Conservation (phyloP, 768 basidiomycete species). For the Trametes sanguinea region DNA sequence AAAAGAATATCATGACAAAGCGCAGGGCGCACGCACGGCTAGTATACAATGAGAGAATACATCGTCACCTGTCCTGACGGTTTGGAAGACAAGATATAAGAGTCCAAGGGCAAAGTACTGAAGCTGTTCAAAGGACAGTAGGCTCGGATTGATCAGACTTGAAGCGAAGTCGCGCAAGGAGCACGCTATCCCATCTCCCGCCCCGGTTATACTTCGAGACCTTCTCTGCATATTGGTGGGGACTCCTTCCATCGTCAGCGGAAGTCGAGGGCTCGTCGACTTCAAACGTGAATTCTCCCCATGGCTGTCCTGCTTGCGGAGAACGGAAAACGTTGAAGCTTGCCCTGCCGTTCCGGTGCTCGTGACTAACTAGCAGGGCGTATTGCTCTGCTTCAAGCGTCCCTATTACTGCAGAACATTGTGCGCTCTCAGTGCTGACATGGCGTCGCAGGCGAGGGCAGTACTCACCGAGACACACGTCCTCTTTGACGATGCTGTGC, state of each 20-base stretch:
- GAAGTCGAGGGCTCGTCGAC: conserved; percentile 42
- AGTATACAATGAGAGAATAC: too few relatives aligned
- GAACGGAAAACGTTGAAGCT: conserved; percentile 68
- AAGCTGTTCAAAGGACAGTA: conserved; percentile 42
- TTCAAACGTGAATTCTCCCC: conserved; percentile 72
- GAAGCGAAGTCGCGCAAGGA: conserved; percentile 67
- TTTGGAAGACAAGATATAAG: too few relatives aligned
- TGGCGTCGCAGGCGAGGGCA: background rate
- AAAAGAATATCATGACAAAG: too few relatives aligned
- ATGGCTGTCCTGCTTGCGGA: conserved; percentile 55
- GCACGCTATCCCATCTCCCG: conserved; percentile 54
- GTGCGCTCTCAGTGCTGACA: background rate
- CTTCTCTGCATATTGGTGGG: conserved; percentile 44
- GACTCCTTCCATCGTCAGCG: conserved; percentile 43
- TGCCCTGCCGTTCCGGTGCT: conserved; percentile 60
- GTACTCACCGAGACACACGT: conserved; percentile 38
- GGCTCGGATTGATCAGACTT: conserved; percentile 61
- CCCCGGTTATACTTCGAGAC: conserved; percentile 46
- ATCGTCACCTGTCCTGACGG: too few relatives aligned
- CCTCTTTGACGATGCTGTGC: conserved; percentile 38
- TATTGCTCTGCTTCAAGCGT: conserved; percentile 70
- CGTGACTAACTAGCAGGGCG: conserved; percentile 74
- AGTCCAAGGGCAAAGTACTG: too few relatives aligned
- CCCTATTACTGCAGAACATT: conserved; percentile 54
- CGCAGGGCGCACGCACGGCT: too few relatives aligned